phyloP scores from a whole-genome alignment of 129 eudicot genomes.

The Chrysanthemum lavandulifolium region DNA sequence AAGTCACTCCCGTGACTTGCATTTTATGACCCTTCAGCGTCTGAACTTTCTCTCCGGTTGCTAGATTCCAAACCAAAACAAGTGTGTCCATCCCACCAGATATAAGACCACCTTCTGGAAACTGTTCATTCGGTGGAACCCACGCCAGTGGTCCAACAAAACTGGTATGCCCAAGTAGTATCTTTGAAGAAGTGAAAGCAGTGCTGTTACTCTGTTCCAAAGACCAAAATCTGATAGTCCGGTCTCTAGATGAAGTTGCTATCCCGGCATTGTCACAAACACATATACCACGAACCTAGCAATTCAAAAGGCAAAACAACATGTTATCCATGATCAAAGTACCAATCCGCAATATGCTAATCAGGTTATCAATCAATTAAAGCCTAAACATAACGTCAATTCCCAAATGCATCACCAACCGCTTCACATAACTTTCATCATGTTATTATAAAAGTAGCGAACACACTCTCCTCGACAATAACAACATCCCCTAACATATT shows the following conservation, averaged over 20 bases:
- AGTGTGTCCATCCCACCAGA: conserved; percentile 99
- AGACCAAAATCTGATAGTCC: conserved; percentile 85
- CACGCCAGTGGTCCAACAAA: conserved; percentile 93
- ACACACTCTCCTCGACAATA: neutral
- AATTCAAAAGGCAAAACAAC: conserved; percentile 5
- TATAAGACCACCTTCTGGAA: conserved; percentile 78
- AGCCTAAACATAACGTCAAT: neutral
- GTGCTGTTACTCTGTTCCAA: conserved; percentile 45
- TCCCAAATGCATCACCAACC: neutral
- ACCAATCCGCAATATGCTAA: too few relatives aligned
- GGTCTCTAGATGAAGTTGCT: conserved; percentile 96
- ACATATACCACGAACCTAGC: conserved; percentile 92
- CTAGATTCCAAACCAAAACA: conserved; percentile 79
- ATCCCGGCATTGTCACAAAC: conserved; percentile 74
- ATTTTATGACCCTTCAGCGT: conserved; percentile 66
- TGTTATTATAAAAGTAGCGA: neutral
- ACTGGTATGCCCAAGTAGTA: conserved; percentile 89
- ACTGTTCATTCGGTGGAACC: conserved; percentile 74
- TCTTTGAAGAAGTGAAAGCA: conserved; percentile 52
- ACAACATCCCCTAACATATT: neutral
- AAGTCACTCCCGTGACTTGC: conserved; percentile 87
- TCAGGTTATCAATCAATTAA: neutral
- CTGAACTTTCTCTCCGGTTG: conserved; percentile 71
- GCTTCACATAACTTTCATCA: neutral
- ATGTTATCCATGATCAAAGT: neutral